These are phyloP conservation scores for Funneliformis caledonium DNA, from an alignment of 371 early-diverging fungal species.

Conservation along the genomic window DNA sequence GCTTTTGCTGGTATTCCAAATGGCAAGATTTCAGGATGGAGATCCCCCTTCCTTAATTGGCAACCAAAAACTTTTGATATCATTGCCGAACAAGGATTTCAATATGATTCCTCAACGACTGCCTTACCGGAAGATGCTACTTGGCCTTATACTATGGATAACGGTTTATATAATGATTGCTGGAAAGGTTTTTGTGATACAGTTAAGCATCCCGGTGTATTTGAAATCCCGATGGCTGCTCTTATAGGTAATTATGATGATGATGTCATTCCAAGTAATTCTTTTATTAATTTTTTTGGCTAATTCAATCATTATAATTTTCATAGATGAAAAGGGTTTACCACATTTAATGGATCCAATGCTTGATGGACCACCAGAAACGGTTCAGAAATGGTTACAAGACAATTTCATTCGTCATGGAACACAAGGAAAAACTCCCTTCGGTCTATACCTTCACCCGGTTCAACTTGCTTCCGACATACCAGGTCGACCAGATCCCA, in stretches of 20 bases:
- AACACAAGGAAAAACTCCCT: constrained; percentile 68
- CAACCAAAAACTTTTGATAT: constrained; percentile 59
- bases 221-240: constrained; percentile 74
- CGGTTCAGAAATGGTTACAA: constrained; percentile 58
- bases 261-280: no score
- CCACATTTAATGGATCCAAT: constrained; percentile 75
- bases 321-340: constrained; percentile 50
- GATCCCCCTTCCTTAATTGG: constrained; percentile 76
- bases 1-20: constrained; percentile 68
- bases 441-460: constrained; percentile 61
- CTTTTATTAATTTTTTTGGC: background rate
- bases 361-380: constrained; percentile 56
- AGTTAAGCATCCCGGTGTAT: constrained; percentile 65
- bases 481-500: constrained; percentile 46
- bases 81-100: constrained; percentile 63
- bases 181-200: constrained; percentile 64
- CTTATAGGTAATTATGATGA: constrained; percentile 39
- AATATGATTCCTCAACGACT: constrained; percentile 68
- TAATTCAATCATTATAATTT: constrained; percentile 24
- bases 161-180: constrained; percentile 75
- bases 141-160: constrained; percentile 82
- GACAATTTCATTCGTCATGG: constrained; percentile 70
- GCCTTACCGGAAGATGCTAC: constrained; percentile 57
- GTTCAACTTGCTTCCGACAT: constrained; percentile 45
- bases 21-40: constrained; percentile 71